These are phyloP conservation scores for Crotalaria pallida DNA, from an alignment of 306 rosid species.

Conservation along the genomic window DNA sequence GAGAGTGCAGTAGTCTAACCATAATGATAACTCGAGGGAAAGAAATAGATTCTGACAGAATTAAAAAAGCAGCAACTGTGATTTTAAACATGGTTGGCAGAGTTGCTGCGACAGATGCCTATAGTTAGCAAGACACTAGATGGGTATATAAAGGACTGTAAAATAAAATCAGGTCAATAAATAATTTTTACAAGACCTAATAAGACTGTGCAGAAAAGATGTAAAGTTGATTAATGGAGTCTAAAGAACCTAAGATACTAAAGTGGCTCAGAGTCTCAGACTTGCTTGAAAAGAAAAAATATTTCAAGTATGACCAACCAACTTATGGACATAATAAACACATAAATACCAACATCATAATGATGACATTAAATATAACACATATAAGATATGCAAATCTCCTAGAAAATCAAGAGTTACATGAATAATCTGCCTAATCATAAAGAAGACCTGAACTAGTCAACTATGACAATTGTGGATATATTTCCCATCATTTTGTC, in stretches of 20 bases:
- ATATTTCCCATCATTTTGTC: too few relatives aligned
- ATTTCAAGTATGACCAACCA: conserved; percentile 1
- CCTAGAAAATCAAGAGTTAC: neutral
- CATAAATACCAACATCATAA: neutral
- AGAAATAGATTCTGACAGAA: neutral
- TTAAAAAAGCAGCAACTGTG: neutral
- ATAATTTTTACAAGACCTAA: neutral
- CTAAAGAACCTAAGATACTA: neutral
- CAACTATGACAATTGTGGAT: neutral
- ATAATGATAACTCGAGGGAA: neutral
- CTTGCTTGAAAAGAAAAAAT: neutral
- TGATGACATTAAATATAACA: neutral
- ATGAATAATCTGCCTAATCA: neutral
- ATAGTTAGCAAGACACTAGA: neutral
- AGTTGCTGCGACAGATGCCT: neutral
- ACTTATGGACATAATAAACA: neutral
- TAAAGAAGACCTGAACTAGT: neutral
- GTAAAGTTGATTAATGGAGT: neutral
- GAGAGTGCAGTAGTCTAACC: neutral
- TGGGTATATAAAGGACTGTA: neutral
- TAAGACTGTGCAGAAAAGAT: neutral
- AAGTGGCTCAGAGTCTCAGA: neutral
- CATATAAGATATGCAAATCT: neutral
- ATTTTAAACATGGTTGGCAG: neutral
- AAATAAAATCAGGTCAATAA: neutral